phyloP scores from a whole-genome alignment of 2,329 filamentous ascomycete species.

The Alternaria metachromatica region DNA sequence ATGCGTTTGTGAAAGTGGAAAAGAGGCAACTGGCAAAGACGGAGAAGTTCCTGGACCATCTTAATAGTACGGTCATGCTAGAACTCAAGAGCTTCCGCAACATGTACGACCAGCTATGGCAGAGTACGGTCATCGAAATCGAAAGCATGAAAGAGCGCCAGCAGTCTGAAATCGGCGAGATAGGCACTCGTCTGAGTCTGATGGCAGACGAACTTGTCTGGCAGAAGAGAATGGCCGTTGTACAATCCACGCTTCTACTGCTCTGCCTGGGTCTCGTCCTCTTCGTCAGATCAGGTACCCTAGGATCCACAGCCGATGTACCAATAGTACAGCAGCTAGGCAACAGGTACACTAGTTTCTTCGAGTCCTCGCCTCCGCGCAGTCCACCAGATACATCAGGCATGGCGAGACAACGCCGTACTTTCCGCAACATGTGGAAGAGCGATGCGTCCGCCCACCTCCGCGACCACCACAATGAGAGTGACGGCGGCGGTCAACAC shows the following conservation, averaged over 20 bases:
- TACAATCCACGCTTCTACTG: slow-evolving; percentile 86
- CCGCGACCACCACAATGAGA: slow-evolving; percentile 41
- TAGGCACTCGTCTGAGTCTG: slow-evolving; percentile 80
- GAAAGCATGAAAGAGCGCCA: slow-evolving; percentile 87
- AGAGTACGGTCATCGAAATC: slow-evolving; percentile 89
- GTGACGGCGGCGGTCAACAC: slow-evolving; percentile 10
- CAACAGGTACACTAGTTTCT: slow-evolving; percentile 43
- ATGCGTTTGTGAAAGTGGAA: slow-evolving; percentile 85
- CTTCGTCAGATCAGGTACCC: slow-evolving; percentile 61
- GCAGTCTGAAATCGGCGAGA: slow-evolving; percentile 80
- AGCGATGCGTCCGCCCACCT: slow-evolving; percentile 41
- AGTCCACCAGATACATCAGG: slow-evolving; percentile 42
- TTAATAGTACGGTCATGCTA: slow-evolving; percentile 86
- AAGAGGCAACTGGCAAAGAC: slow-evolving; percentile 87
- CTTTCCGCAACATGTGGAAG: slow-evolving; percentile 43
- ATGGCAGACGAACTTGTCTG: slow-evolving; percentile 89
- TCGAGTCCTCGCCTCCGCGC: slow-evolving; percentile 43
- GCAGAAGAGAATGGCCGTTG: slow-evolving; percentile 89
- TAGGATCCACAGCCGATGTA: slow-evolving; percentile 49
- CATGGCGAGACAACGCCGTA: slow-evolving; percentile 36
- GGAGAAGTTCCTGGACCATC: slow-evolving; percentile 76
- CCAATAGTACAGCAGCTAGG: slow-evolving; percentile 56
- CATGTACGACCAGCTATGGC: slow-evolving; percentile 96
- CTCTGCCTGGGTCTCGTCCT: slow-evolving; percentile 87
- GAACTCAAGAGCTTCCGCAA: slow-evolving; percentile 68